phyloP scores from a whole-genome alignment of 75 land plant genomes.

The Picea glauca region DNA sequence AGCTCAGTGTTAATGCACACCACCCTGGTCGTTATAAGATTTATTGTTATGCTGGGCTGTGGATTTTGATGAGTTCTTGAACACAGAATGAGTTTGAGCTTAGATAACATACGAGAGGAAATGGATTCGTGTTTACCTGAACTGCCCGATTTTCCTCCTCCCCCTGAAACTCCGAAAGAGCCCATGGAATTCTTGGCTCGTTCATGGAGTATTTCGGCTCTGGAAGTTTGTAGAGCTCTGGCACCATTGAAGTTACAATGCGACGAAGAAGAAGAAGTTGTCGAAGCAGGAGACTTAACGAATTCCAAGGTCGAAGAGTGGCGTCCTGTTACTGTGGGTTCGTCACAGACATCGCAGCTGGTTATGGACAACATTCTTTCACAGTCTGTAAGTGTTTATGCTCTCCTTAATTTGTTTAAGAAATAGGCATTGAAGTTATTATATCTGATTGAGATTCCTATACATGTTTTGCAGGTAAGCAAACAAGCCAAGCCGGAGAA shows the following conservation, averaged over 20 bases:
- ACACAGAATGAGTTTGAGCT: background rate
- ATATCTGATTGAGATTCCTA: background rate
- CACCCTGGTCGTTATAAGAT: background rate
- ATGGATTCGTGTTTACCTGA: background rate
- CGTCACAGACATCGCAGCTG: conserved; percentile 84
- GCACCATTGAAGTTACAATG: conserved; percentile 25
- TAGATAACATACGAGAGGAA: background rate
- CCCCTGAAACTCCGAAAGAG: conserved; percentile 83
- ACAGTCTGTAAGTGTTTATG: conserved; percentile 55
- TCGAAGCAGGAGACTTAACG: background rate
- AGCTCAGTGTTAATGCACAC: background rate
- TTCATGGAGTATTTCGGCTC: conserved; percentile 87
- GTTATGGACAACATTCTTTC: conserved; percentile 86
- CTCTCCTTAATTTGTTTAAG: background rate
- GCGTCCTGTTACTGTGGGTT: conserved; percentile 68
- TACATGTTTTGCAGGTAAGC: background rate
- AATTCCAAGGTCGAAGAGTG: background rate
- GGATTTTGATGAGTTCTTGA: background rate
- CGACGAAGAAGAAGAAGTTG: background rate
- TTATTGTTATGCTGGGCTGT: background rate
- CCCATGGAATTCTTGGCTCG: conserved; percentile 92
- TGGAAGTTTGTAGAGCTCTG: conserved; percentile 73
- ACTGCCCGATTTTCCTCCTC: conserved; percentile 13
- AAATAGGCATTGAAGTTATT: too few relatives aligned
- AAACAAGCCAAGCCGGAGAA: conserved; percentile 30